Evolutionary conservation across 495 filamentous ascomycete genomes (phyloP), one percentile per base, ranked within the genome.

Genomic region (Melanomma pulvis-pyrius): DNA sequence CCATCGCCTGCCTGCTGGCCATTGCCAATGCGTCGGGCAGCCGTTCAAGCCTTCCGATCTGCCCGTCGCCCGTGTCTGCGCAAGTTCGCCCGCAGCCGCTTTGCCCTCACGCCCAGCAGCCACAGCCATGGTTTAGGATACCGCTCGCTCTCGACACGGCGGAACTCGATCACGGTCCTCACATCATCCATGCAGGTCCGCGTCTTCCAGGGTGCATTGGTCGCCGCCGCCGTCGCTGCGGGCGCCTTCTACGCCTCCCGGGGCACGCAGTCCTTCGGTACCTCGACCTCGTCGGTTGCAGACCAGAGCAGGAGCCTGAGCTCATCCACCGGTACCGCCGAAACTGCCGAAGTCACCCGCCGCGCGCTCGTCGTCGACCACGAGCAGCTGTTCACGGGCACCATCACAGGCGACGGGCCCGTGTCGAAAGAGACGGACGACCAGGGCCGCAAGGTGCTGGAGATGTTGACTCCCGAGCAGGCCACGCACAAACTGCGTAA

Each of bases 381-480:
- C 72, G 90, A 93, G 71, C 84, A 90, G 74, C 84, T 97, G 39
- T 96, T 92, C 69, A 92, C 91, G 15, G 88, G 88, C 19, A 88
- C 90, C 0, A 84, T 93, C 25, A 83, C 87, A n/a, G 89, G 88
- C 63, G 89, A 92, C 70, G 88, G 86, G 26, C 93, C 93, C 19
- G 83, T 98, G 65, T 87, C 87, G 47, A 98, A 98, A 77, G 85
- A 90, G 67, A 90, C 88, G 1, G 90, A 93, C 77, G 87, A 90
- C 72, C 84, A 83, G 50, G 93, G 93, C 41, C 84, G 88, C 65
- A 89, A 89, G 71, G 87, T 96, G 22, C 78, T 97, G 32, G 92
- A 94, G 79, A 98, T 97, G 93, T 79, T 99, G 77, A 96, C 92
- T 0, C 93, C 96, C 0, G 94, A 97, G 44, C 92, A 97, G 82